A percentile compares a stretch with the other conserved stretches of the same genome.
phyloP scores from a whole-genome alignment of 2,329 filamentous ascomycete species.

The Fusarium robinianum region DNA sequence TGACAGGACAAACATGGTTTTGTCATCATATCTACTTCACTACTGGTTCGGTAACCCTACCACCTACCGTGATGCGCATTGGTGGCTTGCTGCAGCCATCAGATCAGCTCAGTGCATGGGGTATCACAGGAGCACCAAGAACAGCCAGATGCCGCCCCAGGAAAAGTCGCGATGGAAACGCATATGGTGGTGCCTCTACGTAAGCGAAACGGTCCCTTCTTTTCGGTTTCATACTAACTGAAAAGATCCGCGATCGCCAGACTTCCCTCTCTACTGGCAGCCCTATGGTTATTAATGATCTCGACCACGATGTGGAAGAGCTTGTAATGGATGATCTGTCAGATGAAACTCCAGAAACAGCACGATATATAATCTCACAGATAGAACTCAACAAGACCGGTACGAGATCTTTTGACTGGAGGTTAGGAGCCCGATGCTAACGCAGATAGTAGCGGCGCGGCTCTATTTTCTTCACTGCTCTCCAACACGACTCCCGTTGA shows the following conservation, averaged over 20 bases:
- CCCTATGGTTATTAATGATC: constrained; percentile 15
- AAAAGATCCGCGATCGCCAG: constrained; percentile 11
- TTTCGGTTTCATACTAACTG: not conserved
- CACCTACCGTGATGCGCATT: constrained; percentile 1
- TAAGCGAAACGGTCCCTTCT: not conserved
- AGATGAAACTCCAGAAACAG: constrained; percentile 9
- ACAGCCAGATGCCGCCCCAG: not conserved
- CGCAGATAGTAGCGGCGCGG: not conserved
- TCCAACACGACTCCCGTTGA: not conserved
- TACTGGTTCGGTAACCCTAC: constrained; percentile 20
- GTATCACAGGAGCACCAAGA: not conserved
- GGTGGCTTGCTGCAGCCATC: constrained; percentile 1
- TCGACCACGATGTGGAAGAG: constrained; percentile 14
- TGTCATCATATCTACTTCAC: constrained; percentile 12
- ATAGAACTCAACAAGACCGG: constrained; percentile 2
- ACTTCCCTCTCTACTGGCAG: constrained; percentile 11
- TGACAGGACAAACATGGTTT: not conserved
- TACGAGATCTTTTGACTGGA: not conserved
- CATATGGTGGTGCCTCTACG: constrained; percentile 1
- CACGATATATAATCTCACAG: constrained; percentile 10
- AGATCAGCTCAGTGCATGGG: not conserved
- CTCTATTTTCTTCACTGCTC: constrained; percentile 12
- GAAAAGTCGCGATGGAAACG: constrained; percentile 1
- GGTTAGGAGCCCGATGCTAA: not conserved
- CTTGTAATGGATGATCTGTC: constrained; percentile 8